These are phyloP conservation scores for Baorangia bicolor DNA, from an alignment of 768 basidiomycete genomes.

Conservation along the genomic window DNA sequence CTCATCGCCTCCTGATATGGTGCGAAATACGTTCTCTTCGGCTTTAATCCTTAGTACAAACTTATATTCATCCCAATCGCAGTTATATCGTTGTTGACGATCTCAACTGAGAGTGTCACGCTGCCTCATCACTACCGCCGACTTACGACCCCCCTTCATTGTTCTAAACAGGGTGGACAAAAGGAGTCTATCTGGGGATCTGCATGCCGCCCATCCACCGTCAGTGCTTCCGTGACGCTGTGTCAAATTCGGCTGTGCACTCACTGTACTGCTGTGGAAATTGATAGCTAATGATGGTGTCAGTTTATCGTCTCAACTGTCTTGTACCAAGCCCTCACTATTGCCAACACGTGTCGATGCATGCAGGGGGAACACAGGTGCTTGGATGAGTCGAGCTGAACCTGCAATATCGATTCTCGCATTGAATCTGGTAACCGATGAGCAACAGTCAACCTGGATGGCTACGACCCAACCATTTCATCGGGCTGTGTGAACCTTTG, in stretches of 20 bases:
- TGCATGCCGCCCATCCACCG: constrained; percentile 14
- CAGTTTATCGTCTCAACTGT: constrained; percentile 18
- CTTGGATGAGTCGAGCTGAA: constrained; percentile 65
- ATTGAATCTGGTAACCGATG: constrained; percentile 51
- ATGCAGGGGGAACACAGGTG: constrained; percentile 60
- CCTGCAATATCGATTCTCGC: constrained; percentile 64
- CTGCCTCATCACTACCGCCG: constrained; percentile 3
- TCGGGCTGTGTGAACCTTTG: constrained; percentile 46
- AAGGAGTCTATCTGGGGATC: constrained; percentile 36
- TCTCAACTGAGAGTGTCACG: constrained; percentile 18
- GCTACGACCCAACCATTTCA: constrained; percentile 47
- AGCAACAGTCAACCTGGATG: constrained; percentile 7
- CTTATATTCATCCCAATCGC: constrained; percentile 8
- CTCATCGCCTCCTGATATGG: not conserved
- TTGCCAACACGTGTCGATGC: constrained; percentile 69
- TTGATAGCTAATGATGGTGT: constrained; percentile 49
- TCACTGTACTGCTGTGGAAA: constrained; percentile 70
- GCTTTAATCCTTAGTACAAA: constrained; percentile 7
- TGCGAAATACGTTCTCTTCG: not conserved
- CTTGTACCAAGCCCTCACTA: constrained; percentile 49
- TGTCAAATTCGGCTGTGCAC: constrained; percentile 26
- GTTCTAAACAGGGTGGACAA: constrained; percentile 33
- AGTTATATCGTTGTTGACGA: constrained; percentile 22
- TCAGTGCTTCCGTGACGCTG: constrained; percentile 15
- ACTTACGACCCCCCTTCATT: constrained; percentile 3